A percentile compares a stretch with the other conserved stretches of the same genome.
These are phyloP conservation scores for Biancaea sappan DNA, from an alignment of 306 rosid species.

Conservation along the genomic window DNA sequence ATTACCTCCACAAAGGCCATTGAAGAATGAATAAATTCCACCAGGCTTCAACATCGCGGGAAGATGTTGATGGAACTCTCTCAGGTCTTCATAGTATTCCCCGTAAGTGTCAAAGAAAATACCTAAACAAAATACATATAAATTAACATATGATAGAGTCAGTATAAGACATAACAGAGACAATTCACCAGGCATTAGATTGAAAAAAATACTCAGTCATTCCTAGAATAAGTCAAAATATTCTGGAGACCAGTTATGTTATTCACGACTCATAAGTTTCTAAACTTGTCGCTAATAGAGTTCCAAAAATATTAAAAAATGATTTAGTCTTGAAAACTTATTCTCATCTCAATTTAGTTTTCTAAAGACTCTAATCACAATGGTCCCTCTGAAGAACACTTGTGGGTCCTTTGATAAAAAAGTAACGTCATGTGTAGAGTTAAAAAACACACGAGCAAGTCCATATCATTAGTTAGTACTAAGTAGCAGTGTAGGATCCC, in stretches of 20 bases:
- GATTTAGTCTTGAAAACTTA: too few species aligned
- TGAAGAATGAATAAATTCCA: slow-evolving; percentile 89
- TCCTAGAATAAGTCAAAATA: background rate
- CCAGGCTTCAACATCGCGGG: slow-evolving; percentile 75
- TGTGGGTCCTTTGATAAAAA: too few species aligned
- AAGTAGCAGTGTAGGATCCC: too few species aligned
- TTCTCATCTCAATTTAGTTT: too few species aligned
- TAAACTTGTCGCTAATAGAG: too few species aligned
- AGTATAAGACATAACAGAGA: background rate
- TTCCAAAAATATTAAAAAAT: too few species aligned
- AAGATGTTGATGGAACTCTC: slow-evolving; percentile 92
- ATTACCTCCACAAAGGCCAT: slow-evolving; percentile 95
- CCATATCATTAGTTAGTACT: too few species aligned
- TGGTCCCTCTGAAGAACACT: too few species aligned
- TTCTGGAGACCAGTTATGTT: background rate
- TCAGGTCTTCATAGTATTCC: slow-evolving; percentile 86
- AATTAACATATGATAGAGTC: slow-evolving; percentile 17
- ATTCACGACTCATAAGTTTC: too few species aligned
- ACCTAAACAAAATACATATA: slow-evolving; percentile 50
- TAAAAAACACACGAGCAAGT: too few species aligned
- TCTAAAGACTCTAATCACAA: too few species aligned
- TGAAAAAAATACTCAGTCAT: background rate
- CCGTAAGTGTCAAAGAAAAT: slow-evolving; percentile 97
- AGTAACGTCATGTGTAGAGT: too few species aligned
- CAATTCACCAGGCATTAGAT: slow-evolving; percentile 7